Evolutionary conservation across 768 basidiomycete genomes (phyloP).

Genomic region (Lactarius hatsudake): DNA sequence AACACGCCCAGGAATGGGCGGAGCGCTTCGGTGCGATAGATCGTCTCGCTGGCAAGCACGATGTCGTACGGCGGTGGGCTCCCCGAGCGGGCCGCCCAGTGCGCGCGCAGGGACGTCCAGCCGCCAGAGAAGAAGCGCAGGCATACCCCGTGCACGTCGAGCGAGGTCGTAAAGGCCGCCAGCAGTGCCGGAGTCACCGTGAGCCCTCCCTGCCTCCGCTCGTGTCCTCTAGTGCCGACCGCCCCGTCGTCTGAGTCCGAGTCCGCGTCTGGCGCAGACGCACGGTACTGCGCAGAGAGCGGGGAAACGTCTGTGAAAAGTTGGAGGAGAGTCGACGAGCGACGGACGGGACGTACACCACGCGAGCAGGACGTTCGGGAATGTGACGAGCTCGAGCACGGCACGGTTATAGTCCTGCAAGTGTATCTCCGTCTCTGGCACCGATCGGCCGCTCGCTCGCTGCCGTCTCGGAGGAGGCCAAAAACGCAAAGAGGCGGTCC

Average conservation of each 20-base stretch:
- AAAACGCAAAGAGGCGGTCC: constrained; percentile 47
- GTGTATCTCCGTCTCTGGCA: constrained; percentile 53
- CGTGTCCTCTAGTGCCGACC: constrained; percentile 1
- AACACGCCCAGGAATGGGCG: constrained; percentile 56
- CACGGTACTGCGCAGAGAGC: constrained; percentile 49
- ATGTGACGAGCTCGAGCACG: constrained; percentile 73
- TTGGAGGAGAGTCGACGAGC: background rate
- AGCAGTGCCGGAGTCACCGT: constrained; percentile 64
- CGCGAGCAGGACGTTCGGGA: constrained; percentile 72
- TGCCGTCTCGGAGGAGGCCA: constrained; percentile 18
- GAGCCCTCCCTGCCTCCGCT: constrained; percentile 53
- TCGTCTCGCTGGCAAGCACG: constrained; percentile 89
- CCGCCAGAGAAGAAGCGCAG: constrained; percentile 80
- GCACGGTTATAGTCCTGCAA: constrained; percentile 91
- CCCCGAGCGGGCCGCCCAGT: constrained; percentile 24
- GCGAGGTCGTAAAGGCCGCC: constrained; percentile 58
- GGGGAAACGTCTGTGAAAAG: constrained; percentile 54
- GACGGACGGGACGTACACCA: constrained; percentile 64
- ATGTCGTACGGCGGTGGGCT: constrained; percentile 53
- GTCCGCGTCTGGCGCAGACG: constrained; percentile 29
- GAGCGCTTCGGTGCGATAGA: constrained; percentile 72
- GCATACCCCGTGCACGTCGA: constrained; percentile 51
- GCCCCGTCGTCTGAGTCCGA: constrained; percentile 25
- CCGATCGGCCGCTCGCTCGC: background rate
- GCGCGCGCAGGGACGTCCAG: constrained; percentile 55